Percentiles rank a stretch among this genome's conserved stretches.
phyloP scores from a whole-genome alignment of 208 protist species.

The Entamoeba dispar region DNA sequence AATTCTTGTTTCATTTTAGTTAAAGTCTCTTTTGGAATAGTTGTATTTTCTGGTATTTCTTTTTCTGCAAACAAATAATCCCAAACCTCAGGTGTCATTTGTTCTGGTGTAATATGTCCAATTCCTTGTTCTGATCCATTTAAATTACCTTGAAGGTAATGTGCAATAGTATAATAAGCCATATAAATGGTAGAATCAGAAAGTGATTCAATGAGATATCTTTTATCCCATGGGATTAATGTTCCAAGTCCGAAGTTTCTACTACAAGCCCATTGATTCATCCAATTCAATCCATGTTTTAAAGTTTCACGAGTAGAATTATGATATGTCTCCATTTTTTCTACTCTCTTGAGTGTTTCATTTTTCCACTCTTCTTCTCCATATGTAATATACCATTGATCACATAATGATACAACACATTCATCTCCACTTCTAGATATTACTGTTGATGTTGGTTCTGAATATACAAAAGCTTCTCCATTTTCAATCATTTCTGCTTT shows the following conservation, averaged over 20 bases:
- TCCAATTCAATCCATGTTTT: constrained; percentile 70
- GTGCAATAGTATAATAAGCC: constrained; percentile 96
- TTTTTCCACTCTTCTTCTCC: constrained; percentile 58
- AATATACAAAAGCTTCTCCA: constrained; percentile 51
- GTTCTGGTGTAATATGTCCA: constrained; percentile 60
- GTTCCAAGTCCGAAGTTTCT: constrained; percentile 94
- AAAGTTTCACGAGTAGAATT: constrained; percentile 67
- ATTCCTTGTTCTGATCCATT: constrained; percentile 40
- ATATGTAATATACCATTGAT: constrained; percentile 98
- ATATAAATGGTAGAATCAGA: constrained; percentile 99
- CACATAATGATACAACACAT: constrained; percentile 87
- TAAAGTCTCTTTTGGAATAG: constrained; percentile 44
- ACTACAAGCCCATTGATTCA: constrained; percentile 94
- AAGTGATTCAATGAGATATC: constrained; percentile 95
- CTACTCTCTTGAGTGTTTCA: not conserved
- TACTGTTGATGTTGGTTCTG: constrained; percentile 77
- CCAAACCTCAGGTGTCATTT: constrained; percentile 56
- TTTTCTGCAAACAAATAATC: constrained; percentile 14
- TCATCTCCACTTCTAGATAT: constrained; percentile 84
- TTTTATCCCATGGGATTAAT: constrained; percentile 70
- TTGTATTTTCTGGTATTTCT: constrained; percentile 19
- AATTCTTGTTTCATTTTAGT: constrained; percentile 73
- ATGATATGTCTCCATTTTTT: constrained; percentile 64
- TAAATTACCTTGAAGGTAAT: constrained; percentile 66
- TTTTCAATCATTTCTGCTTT: constrained; percentile 22